Base-by-base conservation (phyloP, 2,329 filamentous ascomycete genomes). In the Stachybotrys chlorohalonatus region DNA sequence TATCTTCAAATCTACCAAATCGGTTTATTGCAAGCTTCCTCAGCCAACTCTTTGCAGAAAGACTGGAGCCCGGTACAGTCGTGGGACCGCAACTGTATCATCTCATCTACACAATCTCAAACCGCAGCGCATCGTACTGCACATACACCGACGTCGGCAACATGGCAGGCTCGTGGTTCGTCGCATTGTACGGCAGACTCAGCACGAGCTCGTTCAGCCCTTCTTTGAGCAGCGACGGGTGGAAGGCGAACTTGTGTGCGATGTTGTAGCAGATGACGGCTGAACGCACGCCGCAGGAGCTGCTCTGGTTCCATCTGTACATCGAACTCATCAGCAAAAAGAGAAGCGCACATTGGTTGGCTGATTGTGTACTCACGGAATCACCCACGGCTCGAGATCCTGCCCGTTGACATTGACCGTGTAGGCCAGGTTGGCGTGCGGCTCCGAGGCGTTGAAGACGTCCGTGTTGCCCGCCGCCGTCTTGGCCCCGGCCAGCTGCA, bases 401-500 rank as follows among this genome's bases (percentile, higher is more conserved):
- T 64, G 61, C 5, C 70, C 73, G 53, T 75, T 75, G 48, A 76
- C 60, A 39, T 57, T 64, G 11, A 75, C 68, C 1, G 66, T 73
- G 52, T 80, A 79, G 0, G 75, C 74, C 8, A 86, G 62, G 58
- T 85, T 79, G 3, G 72, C 69, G 57, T 77, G 79, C 30, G 72
- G 72, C 62, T 85, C 75, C 2, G 70, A 74, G 2, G 76, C 70
- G 58, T 82, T 83, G 59, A 70, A 82, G 63, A 65, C 42, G 24
- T 85, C 82, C 1, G 80, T 84, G 61, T 86, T 86, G 1, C 83
- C 82, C 47, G 80, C 78, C 75, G n/a, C 77, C 79, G 68, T 66
- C 68, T 86, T 86, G 2, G 78, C 83, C 2, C 78, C 83, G 0
- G 83, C 83, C 1, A 86, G 72, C 62, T 86, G 83, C 1, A 86